phyloP scores from a whole-genome alignment of 768 basidiomycete species.

The Mycena vulgaris region DNA sequence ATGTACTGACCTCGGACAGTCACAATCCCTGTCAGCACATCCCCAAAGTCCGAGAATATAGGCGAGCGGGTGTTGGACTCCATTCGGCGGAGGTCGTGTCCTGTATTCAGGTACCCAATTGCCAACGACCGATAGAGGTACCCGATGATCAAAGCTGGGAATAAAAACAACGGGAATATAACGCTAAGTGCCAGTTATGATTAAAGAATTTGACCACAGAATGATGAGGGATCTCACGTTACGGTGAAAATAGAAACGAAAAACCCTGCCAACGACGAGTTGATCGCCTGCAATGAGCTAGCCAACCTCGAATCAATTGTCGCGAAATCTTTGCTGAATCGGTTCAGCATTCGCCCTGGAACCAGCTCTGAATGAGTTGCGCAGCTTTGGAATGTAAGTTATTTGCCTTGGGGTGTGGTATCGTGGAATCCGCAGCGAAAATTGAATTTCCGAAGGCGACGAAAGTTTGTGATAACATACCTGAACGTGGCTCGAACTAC shows the following conservation, averaged over 20 bases:
- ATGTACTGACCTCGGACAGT: slow-evolving; percentile 63
- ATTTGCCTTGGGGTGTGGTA: slow-evolving; percentile 81
- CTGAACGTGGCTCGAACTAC: slow-evolving; percentile 89
- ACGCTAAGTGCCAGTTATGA: not conserved
- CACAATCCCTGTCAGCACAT: slow-evolving; percentile 88
- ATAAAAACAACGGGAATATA: slow-evolving; percentile 10
- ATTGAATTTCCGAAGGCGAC: not conserved
- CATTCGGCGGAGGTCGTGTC: slow-evolving; percentile 9
- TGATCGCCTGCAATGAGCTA: slow-evolving; percentile 79
- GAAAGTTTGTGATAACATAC: too few relatives aligned
- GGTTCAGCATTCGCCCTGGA: slow-evolving; percentile 86
- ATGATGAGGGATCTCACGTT: not conserved
- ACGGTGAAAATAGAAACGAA: slow-evolving; percentile 69
- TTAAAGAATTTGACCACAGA: too few relatives aligned
- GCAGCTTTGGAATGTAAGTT: not conserved
- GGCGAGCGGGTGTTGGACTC: slow-evolving; percentile 51
- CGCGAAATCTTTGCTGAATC: slow-evolving; percentile 82
- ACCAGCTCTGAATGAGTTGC: not conserved
- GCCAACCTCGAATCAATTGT: slow-evolving; percentile 86
- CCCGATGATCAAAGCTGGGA: not conserved
- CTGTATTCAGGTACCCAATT: slow-evolving; percentile 8
- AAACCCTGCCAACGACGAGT: slow-evolving; percentile 83
- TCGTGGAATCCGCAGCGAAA: slow-evolving; percentile 45
- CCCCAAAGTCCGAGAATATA: slow-evolving; percentile 87
- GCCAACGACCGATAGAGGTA: slow-evolving; percentile 4